A percentile compares a stretch with the other conserved stretches of the same genome.
phyloP scores from a whole-genome alignment of 1,284 basidiomycete genomes.

The Chondrostereum purpureum region DNA sequence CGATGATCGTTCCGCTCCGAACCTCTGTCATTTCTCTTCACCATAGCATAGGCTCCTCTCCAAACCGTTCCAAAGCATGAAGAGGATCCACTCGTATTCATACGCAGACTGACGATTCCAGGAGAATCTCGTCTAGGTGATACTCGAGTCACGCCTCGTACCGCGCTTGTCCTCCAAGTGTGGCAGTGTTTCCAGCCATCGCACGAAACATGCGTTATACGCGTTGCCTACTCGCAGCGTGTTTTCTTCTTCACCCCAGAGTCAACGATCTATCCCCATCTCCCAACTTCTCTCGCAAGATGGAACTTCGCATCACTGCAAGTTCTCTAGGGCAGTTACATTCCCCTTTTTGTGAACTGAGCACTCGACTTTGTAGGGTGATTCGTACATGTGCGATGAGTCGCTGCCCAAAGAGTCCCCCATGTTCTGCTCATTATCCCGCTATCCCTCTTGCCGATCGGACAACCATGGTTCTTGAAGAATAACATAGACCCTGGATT shows the following conservation, averaged over 20 bases:
- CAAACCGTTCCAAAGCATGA: no score
- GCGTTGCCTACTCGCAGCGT: not conserved
- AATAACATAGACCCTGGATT: no score
- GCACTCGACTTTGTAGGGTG: no score
- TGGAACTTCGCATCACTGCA: not conserved
- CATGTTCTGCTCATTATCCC: no score
- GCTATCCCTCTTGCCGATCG: no score
- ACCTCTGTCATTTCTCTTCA: conserved; percentile 16
- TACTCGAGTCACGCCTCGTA: not conserved
- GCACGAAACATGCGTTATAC: not conserved
- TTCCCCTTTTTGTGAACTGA: no score
- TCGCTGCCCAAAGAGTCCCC: no score
- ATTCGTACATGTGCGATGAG: no score
- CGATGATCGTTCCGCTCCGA: conserved; percentile 23
- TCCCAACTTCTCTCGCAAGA: not conserved
- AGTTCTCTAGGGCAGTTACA: no score
- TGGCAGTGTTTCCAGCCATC: not conserved
- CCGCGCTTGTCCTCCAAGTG: no score
- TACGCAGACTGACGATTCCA: not conserved
- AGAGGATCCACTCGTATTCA: no score
- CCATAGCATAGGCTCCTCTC: not conserved
- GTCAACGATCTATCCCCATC: not conserved
- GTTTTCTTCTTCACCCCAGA: not conserved
- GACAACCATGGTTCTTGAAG: no score
- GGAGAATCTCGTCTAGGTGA: not conserved